Evolutionary conservation across 768 basidiomycete species (phyloP).

Genomic region (Tulasnella sp.): DNA sequence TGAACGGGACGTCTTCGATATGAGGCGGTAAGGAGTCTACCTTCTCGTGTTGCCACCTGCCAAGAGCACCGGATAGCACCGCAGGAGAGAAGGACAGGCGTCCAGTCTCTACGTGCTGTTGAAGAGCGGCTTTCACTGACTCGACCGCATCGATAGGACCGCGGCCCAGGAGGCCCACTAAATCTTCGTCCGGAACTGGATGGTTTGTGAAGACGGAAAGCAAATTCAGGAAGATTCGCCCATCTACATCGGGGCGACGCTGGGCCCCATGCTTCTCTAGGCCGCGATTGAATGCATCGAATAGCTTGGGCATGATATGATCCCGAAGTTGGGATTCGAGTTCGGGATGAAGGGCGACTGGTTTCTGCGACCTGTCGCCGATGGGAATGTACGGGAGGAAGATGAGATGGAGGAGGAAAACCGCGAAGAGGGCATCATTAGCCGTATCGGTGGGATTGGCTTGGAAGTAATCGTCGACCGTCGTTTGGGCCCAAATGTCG

Average conservation of each 20-base stretch:
- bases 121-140: neutral
- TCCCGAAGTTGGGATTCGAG: slow-evolving; percentile 33
- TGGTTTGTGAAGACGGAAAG: slow-evolving; percentile 30
- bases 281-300: slow-evolving; percentile 31
- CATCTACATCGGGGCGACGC: slow-evolving; percentile 37
- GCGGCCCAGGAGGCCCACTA: slow-evolving; percentile 30
- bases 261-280: slow-evolving; percentile 33
- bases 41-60: neutral
- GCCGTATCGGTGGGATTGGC: slow-evolving; percentile 25
- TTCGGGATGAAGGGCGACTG: slow-evolving; percentile 27
- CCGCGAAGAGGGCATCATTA: slow-evolving; percentile 22
- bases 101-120: neutral
- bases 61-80: neutral
- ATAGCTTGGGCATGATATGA: slow-evolving; percentile 38
- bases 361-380: slow-evolving; percentile 23
- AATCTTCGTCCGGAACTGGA: slow-evolving; percentile 21
- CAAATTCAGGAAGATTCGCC: slow-evolving; percentile 43
- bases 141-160: neutral
- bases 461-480: neutral
- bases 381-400: slow-evolving; percentile 32
- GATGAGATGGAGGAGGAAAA: slow-evolving; percentile 37
- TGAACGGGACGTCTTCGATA: neutral
- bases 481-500: neutral
- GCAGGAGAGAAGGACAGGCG: neutral
- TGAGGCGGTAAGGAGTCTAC: neutral